Evolutionary conservation across 208 protist genomes (phyloP).

Genomic region (Trypanosomatidae sp.): DNA sequence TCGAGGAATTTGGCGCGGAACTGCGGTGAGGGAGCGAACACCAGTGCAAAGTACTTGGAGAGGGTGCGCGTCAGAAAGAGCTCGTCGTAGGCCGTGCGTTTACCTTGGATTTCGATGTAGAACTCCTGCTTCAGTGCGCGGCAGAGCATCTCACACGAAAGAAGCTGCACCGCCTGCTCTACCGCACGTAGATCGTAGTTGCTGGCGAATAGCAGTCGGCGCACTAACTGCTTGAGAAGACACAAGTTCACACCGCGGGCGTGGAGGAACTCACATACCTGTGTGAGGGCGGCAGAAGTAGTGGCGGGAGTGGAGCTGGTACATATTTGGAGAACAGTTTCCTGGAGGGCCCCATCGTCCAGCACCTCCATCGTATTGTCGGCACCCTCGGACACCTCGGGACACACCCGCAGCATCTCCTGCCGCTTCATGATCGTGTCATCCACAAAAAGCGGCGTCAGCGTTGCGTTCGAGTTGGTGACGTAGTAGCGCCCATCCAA

Average conservation of each 20-base stretch:
- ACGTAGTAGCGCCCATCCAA: slow-evolving; percentile 81
- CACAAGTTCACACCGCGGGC: slow-evolving; percentile 78
- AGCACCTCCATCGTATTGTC: slow-evolving; percentile 61
- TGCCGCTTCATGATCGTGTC: slow-evolving; percentile 85
- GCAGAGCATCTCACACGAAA: slow-evolving; percentile 74
- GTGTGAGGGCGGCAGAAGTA: slow-evolving; percentile 6
- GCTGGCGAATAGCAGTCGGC: slow-evolving; percentile 18
- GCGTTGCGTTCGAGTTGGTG: slow-evolving; percentile 76
- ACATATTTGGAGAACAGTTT: slow-evolving; percentile 39
- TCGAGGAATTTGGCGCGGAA: slow-evolving; percentile 61
- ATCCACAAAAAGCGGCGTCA: slow-evolving; percentile 64
- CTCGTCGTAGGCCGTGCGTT: slow-evolving; percentile 80
- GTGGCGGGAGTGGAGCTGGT: slow-evolving; percentile 6
- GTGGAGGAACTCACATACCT: slow-evolving; percentile 47
- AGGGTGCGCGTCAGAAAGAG: slow-evolving; percentile 36
- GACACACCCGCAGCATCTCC: slow-evolving; percentile 66
- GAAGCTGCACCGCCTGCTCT: slow-evolving; percentile 25
- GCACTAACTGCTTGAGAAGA: slow-evolving; percentile 69
- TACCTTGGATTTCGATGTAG: slow-evolving; percentile 81
- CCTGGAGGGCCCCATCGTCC: slow-evolving; percentile 33
- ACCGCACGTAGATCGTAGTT: slow-evolving; percentile 20
- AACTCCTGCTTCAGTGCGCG: slow-evolving; percentile 83
- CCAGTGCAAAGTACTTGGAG: slow-evolving; percentile 54
- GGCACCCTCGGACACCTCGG: slow-evolving; percentile 45
- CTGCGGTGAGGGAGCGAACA: slow-evolving; percentile 34